A percentile compares a stretch with the other conserved stretches of the same genome.
phyloP scores from a whole-genome alignment of 768 basidiomycete species.

The Lentinus tigrinus region DNA sequence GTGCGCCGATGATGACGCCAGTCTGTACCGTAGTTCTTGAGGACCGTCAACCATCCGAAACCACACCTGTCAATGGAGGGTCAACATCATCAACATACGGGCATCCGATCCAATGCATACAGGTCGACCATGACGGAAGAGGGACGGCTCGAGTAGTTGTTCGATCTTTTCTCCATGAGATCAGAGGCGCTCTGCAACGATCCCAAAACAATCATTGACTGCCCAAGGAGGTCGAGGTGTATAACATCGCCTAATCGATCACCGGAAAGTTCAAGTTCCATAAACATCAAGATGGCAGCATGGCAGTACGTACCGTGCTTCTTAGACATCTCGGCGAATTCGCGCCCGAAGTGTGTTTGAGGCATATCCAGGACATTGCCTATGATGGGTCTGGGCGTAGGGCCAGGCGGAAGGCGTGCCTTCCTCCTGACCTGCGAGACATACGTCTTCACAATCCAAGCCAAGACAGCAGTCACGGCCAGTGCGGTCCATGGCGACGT shows the following conservation, averaged over 20 bases:
- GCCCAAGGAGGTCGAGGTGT: conserved; percentile 19
- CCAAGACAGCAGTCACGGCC: too few relatives aligned
- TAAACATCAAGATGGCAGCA: too few relatives aligned
- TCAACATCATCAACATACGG: neutral
- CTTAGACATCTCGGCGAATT: neutral
- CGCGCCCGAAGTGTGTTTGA: conserved; percentile 11
- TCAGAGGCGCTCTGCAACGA: conserved; percentile 17
- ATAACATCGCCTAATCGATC: conserved; percentile 18
- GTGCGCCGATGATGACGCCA: conserved; percentile 14
- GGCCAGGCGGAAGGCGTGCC: conserved; percentile 24
- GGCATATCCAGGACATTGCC: conserved; percentile 27
- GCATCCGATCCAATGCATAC: conserved; percentile 5
- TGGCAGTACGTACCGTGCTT: conserved; percentile 3
- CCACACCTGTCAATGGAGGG: conserved; percentile 3
- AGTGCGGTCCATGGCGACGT: too few relatives aligned
- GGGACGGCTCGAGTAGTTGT: conserved; percentile 22
- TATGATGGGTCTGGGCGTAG: conserved; percentile 21
- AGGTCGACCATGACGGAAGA: conserved; percentile 21
- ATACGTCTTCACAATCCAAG: too few relatives aligned
- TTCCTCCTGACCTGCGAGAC: too few relatives aligned
- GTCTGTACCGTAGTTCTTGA: neutral
- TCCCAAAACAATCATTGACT: conserved; percentile 20
- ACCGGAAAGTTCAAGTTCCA: neutral
- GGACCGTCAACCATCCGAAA: neutral
- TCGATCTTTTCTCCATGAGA: conserved; percentile 23